Conservation (phyloP, 345 rosid genomes). For the Chamaenerion angustifolium region DNA sequence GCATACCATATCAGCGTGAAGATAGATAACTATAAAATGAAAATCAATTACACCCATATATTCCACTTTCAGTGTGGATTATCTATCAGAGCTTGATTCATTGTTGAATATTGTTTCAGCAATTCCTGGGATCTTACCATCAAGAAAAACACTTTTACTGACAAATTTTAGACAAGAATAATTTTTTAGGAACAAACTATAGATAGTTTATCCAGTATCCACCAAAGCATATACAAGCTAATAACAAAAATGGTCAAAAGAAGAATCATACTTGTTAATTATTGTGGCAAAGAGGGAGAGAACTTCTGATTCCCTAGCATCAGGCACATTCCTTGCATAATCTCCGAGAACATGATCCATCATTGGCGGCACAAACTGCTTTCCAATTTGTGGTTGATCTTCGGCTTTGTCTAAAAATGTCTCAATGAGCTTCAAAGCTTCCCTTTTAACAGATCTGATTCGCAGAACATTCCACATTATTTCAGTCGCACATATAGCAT, state of each 20-base stretch:
- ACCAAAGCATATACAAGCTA: background rate
- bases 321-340: constrained; percentile 94
- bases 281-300: constrained; percentile 93
- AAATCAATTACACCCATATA: too few species aligned
- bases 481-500: too few species aligned
- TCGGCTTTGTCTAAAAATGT: constrained; percentile 99
- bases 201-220: too few species aligned
- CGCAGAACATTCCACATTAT: background rate
- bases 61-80: too few species aligned
- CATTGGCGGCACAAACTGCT: constrained; percentile 98
- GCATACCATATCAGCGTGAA: too few species aligned
- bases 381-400: constrained; percentile 91
- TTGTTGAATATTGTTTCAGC: too few species aligned
- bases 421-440: constrained; percentile 91
- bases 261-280: constrained; percentile 67
- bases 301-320: constrained; percentile 99
- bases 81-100: too few species aligned
- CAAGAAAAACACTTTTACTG: too few species aligned
- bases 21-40: too few species aligned
- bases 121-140: too few species aligned
- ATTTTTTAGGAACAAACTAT: too few species aligned
- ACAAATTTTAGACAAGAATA: too few species aligned
- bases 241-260: background rate
- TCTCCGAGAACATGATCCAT: constrained; percentile 98
- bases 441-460: constrained; percentile 93